Percentiles rank a stretch among this genome's conserved stretches.
Conservation (phyloP, 192 early-diverging fungal genomes). For the Dissophora ornata region DNA sequence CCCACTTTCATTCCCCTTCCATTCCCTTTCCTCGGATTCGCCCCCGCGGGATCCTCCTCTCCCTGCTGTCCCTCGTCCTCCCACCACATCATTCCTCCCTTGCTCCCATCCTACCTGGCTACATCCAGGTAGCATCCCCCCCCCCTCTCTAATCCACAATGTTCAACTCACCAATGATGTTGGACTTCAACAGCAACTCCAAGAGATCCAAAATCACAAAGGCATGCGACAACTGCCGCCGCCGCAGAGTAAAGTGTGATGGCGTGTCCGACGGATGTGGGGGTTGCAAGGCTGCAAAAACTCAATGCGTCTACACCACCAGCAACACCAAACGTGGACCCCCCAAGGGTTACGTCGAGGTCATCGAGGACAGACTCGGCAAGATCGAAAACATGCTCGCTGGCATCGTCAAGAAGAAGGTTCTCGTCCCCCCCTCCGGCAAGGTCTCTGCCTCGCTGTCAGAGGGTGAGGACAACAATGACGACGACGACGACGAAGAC, state of each 20-base stretch:
- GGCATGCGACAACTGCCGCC: slow-evolving; percentile 71
- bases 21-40: neutral
- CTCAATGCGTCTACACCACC: slow-evolving; percentile 72
- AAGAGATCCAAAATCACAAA: slow-evolving; percentile 58
- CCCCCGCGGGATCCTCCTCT: neutral
- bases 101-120: neutral
- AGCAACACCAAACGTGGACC: slow-evolving; percentile 78
- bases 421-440: slow-evolving; percentile 9
- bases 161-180: slow-evolving; percentile 50
- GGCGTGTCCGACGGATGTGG: slow-evolving; percentile 68
- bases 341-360: slow-evolving; percentile 79
- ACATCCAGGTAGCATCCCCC: neutral
- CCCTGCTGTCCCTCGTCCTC: neutral
- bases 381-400: slow-evolving; percentile 69
- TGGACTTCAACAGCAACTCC: slow-evolving; percentile 43
- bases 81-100: neutral
- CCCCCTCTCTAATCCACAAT: slow-evolving; percentile 15
- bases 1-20: neutral
- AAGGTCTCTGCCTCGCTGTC: slow-evolving; percentile 5
- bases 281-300: slow-evolving; percentile 68
- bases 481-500: slow-evolving; percentile 32
- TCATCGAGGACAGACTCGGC: slow-evolving; percentile 72
- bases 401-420: slow-evolving; percentile 60
- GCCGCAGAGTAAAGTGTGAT: slow-evolving; percentile 78
- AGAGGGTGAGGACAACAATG: slow-evolving; percentile 25